Evolutionary conservation across 805 yeast genomes (phyloP), one percentile per base, ranked within the genome.

Genomic region (Metschnikowia reukaufii): DNA sequence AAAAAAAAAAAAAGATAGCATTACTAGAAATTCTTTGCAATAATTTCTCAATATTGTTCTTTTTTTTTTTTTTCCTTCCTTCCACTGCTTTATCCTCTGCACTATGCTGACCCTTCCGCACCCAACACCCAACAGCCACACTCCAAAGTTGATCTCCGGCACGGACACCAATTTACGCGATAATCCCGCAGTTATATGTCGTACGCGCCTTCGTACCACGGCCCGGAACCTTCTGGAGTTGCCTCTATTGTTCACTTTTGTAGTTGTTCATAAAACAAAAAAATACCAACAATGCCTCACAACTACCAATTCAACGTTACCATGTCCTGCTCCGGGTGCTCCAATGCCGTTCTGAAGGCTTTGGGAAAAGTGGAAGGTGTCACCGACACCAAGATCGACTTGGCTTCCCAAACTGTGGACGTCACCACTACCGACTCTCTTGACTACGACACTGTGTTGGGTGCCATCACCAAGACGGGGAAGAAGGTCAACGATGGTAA

Each of bases 301-400:
- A 44, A 85, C 59, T 88, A 86, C 67, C 86, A 84, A 56, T 90
- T 80, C 65, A 78, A 89, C 51, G 97, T 91, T 47, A 73, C 83
- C 37, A 90, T 90, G 97, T 60, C 87, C 45, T 91, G 97, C 62
- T 78, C 86, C 12, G 88, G 96, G 15, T 92, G 99, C 68, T 86
- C 96, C 18, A 81, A 78, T 48, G 97, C 98, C 6, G 87, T 92
- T 40, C 80, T 82, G 66, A 81, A 87, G 59, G 97, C 83, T 0
- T 76, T 90, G 47, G 75, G 72, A 36, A 81, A 76, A 55, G 73
- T 86, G 37, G 83, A 81, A 37, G 97, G 96, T 3, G 94, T 92
- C 39, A 76, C 83, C 40, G 73, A 79, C 36, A 74, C 84, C 18
- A 85, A 86, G 48, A 83, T 91, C 47, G 84, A 95, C 2, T 75